Conservation (phyloP, 78 protist genomes). For the Protostelium mycophagum region DNA sequence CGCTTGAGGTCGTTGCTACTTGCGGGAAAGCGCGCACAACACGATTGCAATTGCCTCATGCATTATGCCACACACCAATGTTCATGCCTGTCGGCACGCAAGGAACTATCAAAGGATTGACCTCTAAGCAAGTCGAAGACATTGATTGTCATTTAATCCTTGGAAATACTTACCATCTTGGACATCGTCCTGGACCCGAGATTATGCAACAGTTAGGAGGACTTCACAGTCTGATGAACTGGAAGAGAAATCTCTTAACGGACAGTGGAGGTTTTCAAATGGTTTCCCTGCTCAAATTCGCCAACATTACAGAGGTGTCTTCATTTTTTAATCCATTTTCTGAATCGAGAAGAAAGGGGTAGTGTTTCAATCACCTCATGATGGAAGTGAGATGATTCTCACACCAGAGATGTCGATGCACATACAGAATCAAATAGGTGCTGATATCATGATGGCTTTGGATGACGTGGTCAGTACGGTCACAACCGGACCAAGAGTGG, state of each 20-base stretch:
- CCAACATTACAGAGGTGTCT: conserved; percentile 81
- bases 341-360: conserved; percentile 74
- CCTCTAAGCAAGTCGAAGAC: conserved; percentile 66
- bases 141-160: conserved; percentile 68
- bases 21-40: conserved; percentile 48
- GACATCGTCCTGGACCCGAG: conserved; percentile 92
- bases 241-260: conserved; percentile 82
- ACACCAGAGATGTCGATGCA: conserved; percentile 93
- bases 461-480: conserved; percentile 78
- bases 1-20: conserved; percentile 29
- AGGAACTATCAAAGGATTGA: conserved; percentile 90
- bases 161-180: conserved; percentile 94
- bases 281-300: conserved; percentile 90
- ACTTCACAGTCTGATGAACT: conserved; percentile 80
- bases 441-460: conserved; percentile 96
- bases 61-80: conserved; percentile 53
- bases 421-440: conserved; percentile 89
- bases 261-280: conserved; percentile 87
- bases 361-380: conserved; percentile 87
- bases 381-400: conserved; percentile 82
- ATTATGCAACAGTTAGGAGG: conserved; percentile 84
- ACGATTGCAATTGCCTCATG: conserved; percentile 30
- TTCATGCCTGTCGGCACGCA: conserved; percentile 98
- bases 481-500: conserved; percentile 76
- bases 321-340: neutral